Percentiles rank a stretch among this genome's conserved stretches.
phyloP scores from a whole-genome alignment of 108 stramenopile genomes.

The Bacterosira constricta region DNA sequence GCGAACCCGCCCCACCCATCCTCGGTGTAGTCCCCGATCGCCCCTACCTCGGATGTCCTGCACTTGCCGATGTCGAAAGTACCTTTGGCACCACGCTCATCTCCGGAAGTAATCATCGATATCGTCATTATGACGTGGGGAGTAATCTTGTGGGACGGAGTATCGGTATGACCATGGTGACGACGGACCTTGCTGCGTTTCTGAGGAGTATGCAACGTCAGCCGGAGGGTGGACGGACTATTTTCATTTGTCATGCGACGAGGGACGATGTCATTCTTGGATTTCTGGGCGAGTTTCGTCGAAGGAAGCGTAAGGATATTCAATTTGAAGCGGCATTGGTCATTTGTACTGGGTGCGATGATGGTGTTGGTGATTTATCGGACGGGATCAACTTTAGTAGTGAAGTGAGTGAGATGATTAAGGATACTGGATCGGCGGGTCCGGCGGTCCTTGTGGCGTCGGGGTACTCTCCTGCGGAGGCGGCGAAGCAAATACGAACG shows the following conservation, averaged over 20 bases:
- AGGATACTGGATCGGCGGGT: constrained; percentile 43
- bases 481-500: constrained; percentile 69
- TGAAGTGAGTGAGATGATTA: constrained; percentile 64
- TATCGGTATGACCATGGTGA: constrained; percentile 78
- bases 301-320: constrained; percentile 38
- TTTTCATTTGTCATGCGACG: constrained; percentile 88
- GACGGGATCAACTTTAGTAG: constrained; percentile 48
- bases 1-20: constrained; percentile 70
- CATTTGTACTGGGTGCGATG: constrained; percentile 69
- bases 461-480: constrained; percentile 62
- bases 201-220: constrained; percentile 76
- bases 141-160: constrained; percentile 44
- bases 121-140: constrained; percentile 73
- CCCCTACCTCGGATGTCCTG: constrained; percentile 85
- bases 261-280: constrained; percentile 89
- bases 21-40: constrained; percentile 90
- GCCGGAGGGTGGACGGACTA: constrained; percentile 54
- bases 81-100: constrained; percentile 73
- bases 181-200: constrained; percentile 83
- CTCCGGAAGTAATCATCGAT: constrained; percentile 70
- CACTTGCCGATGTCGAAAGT: constrained; percentile 78
- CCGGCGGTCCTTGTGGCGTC: constrained; percentile 50
- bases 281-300: constrained; percentile 76
- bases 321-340: constrained; percentile 70
- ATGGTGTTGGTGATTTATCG: constrained; percentile 37